These are phyloP conservation scores for Lodderomyces beijingensis DNA, from an alignment of 1,139 yeast species.

Conservation along the genomic window DNA sequence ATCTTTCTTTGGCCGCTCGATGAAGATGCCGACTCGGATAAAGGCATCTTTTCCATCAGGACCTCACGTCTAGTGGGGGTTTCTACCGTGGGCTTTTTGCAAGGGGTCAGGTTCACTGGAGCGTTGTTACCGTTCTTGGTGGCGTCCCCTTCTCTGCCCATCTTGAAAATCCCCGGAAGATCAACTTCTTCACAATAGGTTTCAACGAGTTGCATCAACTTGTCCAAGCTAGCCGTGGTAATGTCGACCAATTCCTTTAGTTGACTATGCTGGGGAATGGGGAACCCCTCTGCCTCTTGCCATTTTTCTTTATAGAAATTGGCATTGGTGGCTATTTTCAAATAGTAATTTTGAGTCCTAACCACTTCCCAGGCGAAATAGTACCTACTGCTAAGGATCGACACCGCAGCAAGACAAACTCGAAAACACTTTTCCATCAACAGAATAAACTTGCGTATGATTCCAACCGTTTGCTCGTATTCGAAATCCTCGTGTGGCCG, in stretches of 20 bases:
- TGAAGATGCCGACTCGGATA: no score
- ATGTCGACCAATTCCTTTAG: slow-evolving; percentile 19
- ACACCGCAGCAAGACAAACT: slow-evolving; percentile 26
- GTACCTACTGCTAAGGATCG: slow-evolving; percentile 36
- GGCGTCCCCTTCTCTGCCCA: not conserved
- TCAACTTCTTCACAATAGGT: slow-evolving; percentile 11
- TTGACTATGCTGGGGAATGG: slow-evolving; percentile 16
- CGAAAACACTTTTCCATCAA: slow-evolving; percentile 29
- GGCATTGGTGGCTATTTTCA: slow-evolving; percentile 22
- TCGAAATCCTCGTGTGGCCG: slow-evolving; percentile 11
- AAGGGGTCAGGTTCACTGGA: not conserved
- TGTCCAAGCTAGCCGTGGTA: slow-evolving; percentile 7
- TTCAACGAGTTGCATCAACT: slow-evolving; percentile 6
- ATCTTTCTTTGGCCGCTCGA: not conserved
- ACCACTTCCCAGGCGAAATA: slow-evolving; percentile 48
- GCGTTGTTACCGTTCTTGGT: not conserved
- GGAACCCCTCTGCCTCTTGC: slow-evolving; percentile 11
- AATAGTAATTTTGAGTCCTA: slow-evolving; percentile 33
- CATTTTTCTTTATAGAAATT: slow-evolving; percentile 26
- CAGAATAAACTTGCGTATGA: slow-evolving; percentile 22
- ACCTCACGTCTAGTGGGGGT: not conserved
- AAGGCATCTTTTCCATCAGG: not conserved
- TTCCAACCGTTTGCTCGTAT: slow-evolving; percentile 16
- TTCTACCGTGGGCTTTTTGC: not conserved
- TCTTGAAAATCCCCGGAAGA: slow-evolving; percentile 8